These are phyloP conservation scores for Helminthosporium solani DNA, from an alignment of 2,329 filamentous ascomycete species.

Conservation along the genomic window DNA sequence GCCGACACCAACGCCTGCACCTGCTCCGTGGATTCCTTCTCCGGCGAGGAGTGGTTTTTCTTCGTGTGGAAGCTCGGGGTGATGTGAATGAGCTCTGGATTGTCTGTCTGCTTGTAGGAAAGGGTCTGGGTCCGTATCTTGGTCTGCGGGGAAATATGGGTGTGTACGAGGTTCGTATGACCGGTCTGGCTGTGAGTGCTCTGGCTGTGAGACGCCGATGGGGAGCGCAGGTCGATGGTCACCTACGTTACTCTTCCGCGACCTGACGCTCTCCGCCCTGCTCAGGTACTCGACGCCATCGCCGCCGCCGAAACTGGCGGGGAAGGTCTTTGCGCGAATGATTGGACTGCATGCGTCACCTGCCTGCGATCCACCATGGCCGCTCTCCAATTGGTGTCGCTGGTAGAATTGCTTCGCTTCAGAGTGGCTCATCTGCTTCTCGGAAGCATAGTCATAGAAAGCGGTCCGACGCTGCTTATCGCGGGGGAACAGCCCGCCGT, in stretches of 20 bases:
- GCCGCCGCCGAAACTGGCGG: constrained; percentile 43
- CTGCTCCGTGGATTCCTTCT: constrained; percentile 59
- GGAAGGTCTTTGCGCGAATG: constrained; percentile 47
- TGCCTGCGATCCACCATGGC: constrained; percentile 45
- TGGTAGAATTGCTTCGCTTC: constrained; percentile 98
- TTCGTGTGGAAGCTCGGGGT: constrained; percentile 57
- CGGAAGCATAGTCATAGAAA: constrained; percentile 89
- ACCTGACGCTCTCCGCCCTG: constrained; percentile 47
- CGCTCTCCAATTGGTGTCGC: constrained; percentile 69
- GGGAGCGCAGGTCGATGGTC: constrained; percentile 27
- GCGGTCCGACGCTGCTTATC: constrained; percentile 69
- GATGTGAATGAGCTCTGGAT: constrained; percentile 51
- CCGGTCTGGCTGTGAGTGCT: constrained; percentile 35
- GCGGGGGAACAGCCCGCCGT: constrained; percentile 45
- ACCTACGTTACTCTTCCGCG: constrained; percentile 41
- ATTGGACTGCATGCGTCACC: constrained; percentile 45
- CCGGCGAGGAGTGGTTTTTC: constrained; percentile 55
- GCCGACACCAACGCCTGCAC: constrained; percentile 61
- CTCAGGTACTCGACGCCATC: constrained; percentile 36
- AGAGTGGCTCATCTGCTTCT: constrained; percentile 90
- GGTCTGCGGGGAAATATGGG: constrained; percentile 13
- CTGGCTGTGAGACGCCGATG: constrained; percentile 31
- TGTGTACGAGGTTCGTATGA: constrained; percentile 28
- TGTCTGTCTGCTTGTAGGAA: constrained; percentile 51
- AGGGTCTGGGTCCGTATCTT: constrained; percentile 14